These are phyloP conservation scores for Physaria fendleri DNA, from an alignment of 345 rosid genomes.

Conservation along the genomic window DNA sequence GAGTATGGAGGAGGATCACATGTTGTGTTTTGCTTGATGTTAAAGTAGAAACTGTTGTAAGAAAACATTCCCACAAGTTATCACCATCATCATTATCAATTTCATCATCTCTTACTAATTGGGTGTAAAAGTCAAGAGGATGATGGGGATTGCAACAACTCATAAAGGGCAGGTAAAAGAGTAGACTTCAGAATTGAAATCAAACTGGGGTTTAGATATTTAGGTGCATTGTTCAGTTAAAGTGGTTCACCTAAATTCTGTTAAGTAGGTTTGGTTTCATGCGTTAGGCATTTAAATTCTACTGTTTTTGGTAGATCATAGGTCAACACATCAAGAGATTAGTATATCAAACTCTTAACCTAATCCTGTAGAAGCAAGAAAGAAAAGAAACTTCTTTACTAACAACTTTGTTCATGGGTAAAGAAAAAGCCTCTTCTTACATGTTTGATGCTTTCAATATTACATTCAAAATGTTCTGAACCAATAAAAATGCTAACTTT, in stretches of 20 bases:
- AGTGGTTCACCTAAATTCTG: constrained; percentile 25
- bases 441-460: not conserved
- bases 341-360: not conserved
- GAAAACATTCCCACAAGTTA: constrained; percentile 4
- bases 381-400: not conserved
- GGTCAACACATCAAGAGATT: constrained; percentile 1
- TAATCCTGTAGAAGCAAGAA: constrained; percentile 11
- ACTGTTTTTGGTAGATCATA: not conserved
- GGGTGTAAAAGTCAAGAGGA: not conserved
- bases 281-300: constrained; percentile 4
- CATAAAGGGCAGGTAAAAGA: constrained; percentile 19
- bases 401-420: not conserved
- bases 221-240: constrained; percentile 14
- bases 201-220: not conserved
- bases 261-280: not conserved
- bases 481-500: not conserved
- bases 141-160: constrained; percentile 9
- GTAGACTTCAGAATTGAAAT: not conserved
- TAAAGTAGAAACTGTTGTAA: not conserved
- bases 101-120: not conserved
- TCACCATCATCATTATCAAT: constrained; percentile 3
- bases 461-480: not conserved
- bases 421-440: not conserved
- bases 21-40: constrained; percentile 17
- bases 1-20: constrained; percentile 3